Conservation (phyloP, 2,329 filamentous ascomycete genomes). For the Amesomyces nigricolor region DNA sequence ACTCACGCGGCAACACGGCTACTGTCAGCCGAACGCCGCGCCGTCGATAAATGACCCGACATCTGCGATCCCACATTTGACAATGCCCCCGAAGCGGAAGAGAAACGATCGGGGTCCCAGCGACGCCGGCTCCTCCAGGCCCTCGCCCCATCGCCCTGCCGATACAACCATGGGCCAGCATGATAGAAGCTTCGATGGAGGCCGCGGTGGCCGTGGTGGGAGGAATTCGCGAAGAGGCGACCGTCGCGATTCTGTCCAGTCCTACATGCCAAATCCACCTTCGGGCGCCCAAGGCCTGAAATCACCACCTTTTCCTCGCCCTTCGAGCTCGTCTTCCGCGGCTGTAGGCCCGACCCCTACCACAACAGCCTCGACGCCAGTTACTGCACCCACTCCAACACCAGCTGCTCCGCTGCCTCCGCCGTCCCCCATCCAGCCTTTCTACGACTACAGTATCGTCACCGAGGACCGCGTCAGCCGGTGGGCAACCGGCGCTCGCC, state of each 20-base stretch:
- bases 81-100: conserved; percentile 57
- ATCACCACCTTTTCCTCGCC: conserved; percentile 33
- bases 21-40: conserved; percentile 17
- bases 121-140: conserved; percentile 45
- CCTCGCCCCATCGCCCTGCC: conserved; percentile 57
- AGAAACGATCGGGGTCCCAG: conserved; percentile 46
- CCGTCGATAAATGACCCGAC: conserved; percentile 23
- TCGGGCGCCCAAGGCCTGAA: conserved; percentile 21
- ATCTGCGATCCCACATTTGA: conserved; percentile 19
- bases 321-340: conserved; percentile 36
- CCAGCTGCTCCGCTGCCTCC: conserved; percentile 25
- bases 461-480: conserved; percentile 61
- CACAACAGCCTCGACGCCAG: neutral
- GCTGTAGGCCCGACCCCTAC: conserved; percentile 22
- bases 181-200: conserved; percentile 48
- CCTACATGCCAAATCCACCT: conserved; percentile 20
- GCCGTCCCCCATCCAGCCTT: conserved; percentile 26
- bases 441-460: conserved; percentile 69
- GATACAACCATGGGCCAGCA: conserved; percentile 53
- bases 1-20: conserved; percentile 2
- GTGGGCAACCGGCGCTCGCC: conserved; percentile 65
- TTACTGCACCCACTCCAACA: conserved; percentile 2
- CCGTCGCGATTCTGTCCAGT: conserved; percentile 49
- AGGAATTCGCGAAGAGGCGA: conserved; percentile 43
- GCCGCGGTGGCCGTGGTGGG: conserved; percentile 40